Evolutionary conservation across 106 monocot genomes (phyloP), one percentile per base, ranked within the genome.

Genomic region (Alisma plantagoaquatica): DNA sequence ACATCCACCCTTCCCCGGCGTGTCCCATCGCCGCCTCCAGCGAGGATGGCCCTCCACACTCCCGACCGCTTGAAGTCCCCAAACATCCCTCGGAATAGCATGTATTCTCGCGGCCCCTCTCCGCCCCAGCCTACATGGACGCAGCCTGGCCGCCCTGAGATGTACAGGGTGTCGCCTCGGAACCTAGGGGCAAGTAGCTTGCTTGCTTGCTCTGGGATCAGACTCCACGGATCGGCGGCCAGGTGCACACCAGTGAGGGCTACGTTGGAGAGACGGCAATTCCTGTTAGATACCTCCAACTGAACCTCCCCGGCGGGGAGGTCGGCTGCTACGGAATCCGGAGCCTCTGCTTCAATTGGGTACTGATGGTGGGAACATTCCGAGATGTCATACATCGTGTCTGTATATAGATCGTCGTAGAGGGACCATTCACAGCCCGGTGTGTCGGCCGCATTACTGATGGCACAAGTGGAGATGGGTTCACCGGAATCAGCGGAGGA

Each of bases 11-110:
- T n/a, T 56, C 51, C 75, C 23, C 54, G 66, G 47, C 76, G 38
- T 0, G 67, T 67, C 11, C 60, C 65, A 22, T 81, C 84, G 19
- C 21, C 53, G n/a, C n/a, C n/a, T n/a, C n/a, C n/a, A n/a, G n/a
- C n/a, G n/a, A n/a, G n/a, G 15, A 96, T 81, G 19, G 96, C 77
- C 54, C 75, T 55, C 84, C 96, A 89, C n/a, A 96, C 96, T 61
- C 78, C 60, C 0, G 89, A 84, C 56, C 59, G 42, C 70, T 76
- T 81, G 69, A 96, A 96, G 44, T 89, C 62, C 75, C 69, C 73
- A 60, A 96, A 96, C 33, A 89, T 49, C 2, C 96, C 96, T 31
- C 96, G 27, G 42, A 96, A 96, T 35, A 96, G 64, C 84, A 81
- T 96, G 64, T 96, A 96, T 42, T 78, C 78, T 46, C 96, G 71